Conservation (phyloP, 225 moss, liverwort and hornwort genomes). For the Anthoceros angustus region DNA sequence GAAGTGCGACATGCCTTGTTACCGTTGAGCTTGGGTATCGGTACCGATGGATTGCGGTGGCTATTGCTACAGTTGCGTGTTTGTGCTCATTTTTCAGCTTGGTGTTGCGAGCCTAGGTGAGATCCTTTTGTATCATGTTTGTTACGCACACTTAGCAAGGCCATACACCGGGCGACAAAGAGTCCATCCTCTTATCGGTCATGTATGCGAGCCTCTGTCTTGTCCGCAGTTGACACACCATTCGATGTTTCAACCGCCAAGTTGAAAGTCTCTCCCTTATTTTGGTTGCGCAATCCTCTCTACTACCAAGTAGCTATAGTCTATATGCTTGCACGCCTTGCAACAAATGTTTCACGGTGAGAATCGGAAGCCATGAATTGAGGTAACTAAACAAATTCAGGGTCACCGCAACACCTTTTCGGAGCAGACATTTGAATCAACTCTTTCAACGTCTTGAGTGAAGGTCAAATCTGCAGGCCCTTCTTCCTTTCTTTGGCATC, state of each 20-base stretch:
- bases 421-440: too few species aligned
- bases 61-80: conserved; percentile 52
- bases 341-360: conserved; percentile 93
- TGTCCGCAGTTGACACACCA: conserved; percentile 46
- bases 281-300: conserved; percentile 67
- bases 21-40: conserved; percentile 17
- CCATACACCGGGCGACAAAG: too few species aligned
- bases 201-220: neutral
- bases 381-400: too few species aligned
- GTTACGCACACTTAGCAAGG: neutral
- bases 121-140: neutral
- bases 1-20: neutral
- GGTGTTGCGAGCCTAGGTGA: conserved; percentile 65
- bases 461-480: conserved; percentile 59
- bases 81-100: conserved; percentile 53
- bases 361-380: neutral
- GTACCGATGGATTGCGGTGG: conserved; percentile 75
- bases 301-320: conserved; percentile 94
- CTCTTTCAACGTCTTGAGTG: too few species aligned
- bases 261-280: conserved; percentile 24
- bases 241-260: conserved; percentile 27
- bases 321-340: conserved; percentile 83
- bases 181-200: neutral
- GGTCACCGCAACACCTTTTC: too few species aligned
- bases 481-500: conserved; percentile 77